Percentiles rank a stretch among this genome's conserved stretches.
Conservation (phyloP, 768 basidiomycete species). For the Roridomyces roridus region DNA sequence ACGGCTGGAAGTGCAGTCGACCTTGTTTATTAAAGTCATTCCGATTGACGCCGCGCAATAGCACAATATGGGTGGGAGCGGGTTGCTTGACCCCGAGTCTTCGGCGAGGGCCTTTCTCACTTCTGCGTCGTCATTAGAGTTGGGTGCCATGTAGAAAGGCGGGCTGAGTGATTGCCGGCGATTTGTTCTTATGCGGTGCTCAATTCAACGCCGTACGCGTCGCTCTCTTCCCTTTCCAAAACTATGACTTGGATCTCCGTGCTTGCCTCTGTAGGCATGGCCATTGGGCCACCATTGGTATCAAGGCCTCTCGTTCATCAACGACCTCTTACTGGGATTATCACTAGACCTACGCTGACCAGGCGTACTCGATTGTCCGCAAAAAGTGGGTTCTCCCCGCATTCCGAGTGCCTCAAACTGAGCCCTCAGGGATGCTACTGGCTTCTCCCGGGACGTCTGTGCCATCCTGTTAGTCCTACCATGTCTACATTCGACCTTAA, state of each 20-base stretch:
- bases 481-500: background rate
- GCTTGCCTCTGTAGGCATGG: constrained; percentile 80
- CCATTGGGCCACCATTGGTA: constrained; percentile 78
- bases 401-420: background rate
- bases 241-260: constrained; percentile 73
- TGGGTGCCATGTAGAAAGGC: constrained; percentile 10
- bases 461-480: constrained; percentile 70
- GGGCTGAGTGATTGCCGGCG: background rate
- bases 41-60: constrained; percentile 94
- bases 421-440: constrained; percentile 72
- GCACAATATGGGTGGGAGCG: constrained; percentile 82
- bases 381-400: constrained; percentile 59
- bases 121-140: constrained; percentile 14
- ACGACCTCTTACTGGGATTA: background rate
- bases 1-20: too few species aligned
- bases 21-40: constrained; percentile 99
- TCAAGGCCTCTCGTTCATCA: background rate
- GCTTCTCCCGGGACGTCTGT: constrained; percentile 87
- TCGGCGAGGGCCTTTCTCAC: constrained; percentile 41
- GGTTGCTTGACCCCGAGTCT: background rate
- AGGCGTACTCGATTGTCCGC: constrained; percentile 78
- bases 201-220: too few species aligned
- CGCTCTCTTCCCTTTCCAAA: too few species aligned
- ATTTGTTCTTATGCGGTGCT: too few species aligned
- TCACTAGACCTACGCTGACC: constrained; percentile 79